Evolutionary conservation across 305 asterid genomes (phyloP).

Genomic region (Vinca major): DNA sequence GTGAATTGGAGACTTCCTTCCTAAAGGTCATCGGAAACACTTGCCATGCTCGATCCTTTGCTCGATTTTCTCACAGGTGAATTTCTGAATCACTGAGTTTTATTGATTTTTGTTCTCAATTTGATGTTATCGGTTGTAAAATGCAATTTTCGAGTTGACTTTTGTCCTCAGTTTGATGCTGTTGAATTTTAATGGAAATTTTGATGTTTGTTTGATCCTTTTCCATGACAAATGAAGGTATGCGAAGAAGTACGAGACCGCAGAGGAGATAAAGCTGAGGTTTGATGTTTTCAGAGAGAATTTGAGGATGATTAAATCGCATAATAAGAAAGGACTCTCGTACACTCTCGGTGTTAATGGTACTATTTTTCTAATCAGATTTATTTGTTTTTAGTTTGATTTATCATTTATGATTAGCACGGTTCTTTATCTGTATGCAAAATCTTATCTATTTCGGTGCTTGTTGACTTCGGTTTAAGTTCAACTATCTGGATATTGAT

Average conservation of each 20-base stretch:
- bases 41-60: conserved; percentile 62
- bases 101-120: background rate
- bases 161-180: no score
- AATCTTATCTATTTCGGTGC: background rate
- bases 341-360: conserved; percentile 76
- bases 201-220: background rate
- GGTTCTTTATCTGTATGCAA: background rate
- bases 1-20: conserved; percentile 48
- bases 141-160: background rate
- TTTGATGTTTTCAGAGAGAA: conserved; percentile 56
- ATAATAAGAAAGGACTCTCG: conserved; percentile 71
- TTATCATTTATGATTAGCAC: background rate
- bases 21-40: conserved; percentile 50
- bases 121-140: background rate
- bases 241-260: conserved; percentile 57
- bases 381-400: background rate
- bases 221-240: conserved; percentile 33
- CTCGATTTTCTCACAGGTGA: conserved; percentile 75
- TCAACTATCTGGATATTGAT: background rate
- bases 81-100: background rate
- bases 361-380: conserved; percentile 7
- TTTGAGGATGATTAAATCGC: conserved; percentile 64
- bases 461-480: background rate
- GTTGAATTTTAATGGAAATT: no score
- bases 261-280: conserved; percentile 63